Conservation (phyloP, 169 alveolate species). For the Plasmodium adleri region DNA sequence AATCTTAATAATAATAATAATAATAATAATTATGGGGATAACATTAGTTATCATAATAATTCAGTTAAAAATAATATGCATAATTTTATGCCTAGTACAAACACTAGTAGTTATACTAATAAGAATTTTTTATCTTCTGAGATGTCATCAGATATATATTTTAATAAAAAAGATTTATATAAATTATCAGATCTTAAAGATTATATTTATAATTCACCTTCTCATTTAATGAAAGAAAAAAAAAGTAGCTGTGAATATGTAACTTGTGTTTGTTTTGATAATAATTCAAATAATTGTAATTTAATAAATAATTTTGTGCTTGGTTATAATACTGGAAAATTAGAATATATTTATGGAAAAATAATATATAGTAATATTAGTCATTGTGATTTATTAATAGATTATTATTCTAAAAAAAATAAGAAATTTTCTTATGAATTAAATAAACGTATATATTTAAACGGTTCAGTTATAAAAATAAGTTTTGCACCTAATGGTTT, state of each 20-base stretch:
- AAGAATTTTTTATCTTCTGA: not conserved
- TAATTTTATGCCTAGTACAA: no score
- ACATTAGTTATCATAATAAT: no score
- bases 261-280: constrained; percentile 74
- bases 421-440: constrained; percentile 69
- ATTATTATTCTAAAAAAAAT: constrained; percentile 72
- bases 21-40: no score
- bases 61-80: no score
- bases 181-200: constrained; percentile 49
- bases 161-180: constrained; percentile 31
- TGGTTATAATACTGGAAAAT: constrained; percentile 63
- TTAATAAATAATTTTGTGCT: constrained; percentile 60
- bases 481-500: constrained; percentile 67
- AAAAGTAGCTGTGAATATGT: constrained; percentile 72
- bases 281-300: constrained; percentile 66
- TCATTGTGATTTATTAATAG: constrained; percentile 75
- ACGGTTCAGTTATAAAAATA: constrained; percentile 65
- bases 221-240: constrained; percentile 54
- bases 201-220: constrained; percentile 59
- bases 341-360: constrained; percentile 71
- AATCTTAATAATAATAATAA: not conserved
- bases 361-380: constrained; percentile 69
- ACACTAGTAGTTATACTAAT: no score
- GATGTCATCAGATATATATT: constrained; percentile 4
- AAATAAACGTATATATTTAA: constrained; percentile 52